Evolutionary conservation across 2,329 filamentous ascomycete genomes (phyloP).

Genomic region (Aspergillus clavatus): DNA sequence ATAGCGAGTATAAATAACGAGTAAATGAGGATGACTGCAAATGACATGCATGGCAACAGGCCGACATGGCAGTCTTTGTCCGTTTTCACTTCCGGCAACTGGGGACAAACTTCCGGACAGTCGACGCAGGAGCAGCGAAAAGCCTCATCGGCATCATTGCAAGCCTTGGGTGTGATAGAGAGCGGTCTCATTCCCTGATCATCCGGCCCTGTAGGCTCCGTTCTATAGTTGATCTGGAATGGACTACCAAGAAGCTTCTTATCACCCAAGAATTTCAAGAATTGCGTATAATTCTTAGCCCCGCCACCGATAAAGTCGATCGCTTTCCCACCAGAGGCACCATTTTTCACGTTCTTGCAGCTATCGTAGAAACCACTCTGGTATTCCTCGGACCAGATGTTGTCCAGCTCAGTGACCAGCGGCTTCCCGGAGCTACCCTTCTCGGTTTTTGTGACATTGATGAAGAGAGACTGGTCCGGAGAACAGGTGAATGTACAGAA

Average conservation of each 20-base stretch:
- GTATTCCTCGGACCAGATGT: slow-evolving; percentile 78
- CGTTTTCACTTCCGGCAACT: slow-evolving; percentile 69
- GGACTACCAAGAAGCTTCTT: slow-evolving; percentile 87
- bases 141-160: slow-evolving; percentile 79
- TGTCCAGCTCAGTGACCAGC: slow-evolving; percentile 84
- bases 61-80: slow-evolving; percentile 75
- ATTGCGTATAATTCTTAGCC: slow-evolving; percentile 79
- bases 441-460: slow-evolving; percentile 79
- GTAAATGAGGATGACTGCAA: slow-evolving; percentile 85
- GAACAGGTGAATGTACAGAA: slow-evolving; percentile 99
- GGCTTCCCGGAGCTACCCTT: slow-evolving; percentile 50
- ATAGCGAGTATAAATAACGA: slow-evolving; percentile 66
- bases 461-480: slow-evolving; percentile 88
- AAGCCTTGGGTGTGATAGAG: slow-evolving; percentile 71
- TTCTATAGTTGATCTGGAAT: slow-evolving; percentile 89
- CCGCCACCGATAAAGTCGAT: slow-evolving; percentile 96
- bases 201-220: slow-evolving; percentile 55
- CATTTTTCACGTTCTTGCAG: slow-evolving; percentile 98
- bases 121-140: slow-evolving; percentile 93
- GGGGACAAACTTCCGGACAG: slow-evolving; percentile 79
- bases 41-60: slow-evolving; percentile 84
- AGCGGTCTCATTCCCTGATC: slow-evolving; percentile 68
- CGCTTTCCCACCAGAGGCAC: slow-evolving; percentile 83
- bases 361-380: slow-evolving; percentile 89
- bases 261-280: slow-evolving; percentile 88